phyloP scores from a whole-genome alignment of 116 monocot species.

The Dioscorea cayenensis region DNA sequence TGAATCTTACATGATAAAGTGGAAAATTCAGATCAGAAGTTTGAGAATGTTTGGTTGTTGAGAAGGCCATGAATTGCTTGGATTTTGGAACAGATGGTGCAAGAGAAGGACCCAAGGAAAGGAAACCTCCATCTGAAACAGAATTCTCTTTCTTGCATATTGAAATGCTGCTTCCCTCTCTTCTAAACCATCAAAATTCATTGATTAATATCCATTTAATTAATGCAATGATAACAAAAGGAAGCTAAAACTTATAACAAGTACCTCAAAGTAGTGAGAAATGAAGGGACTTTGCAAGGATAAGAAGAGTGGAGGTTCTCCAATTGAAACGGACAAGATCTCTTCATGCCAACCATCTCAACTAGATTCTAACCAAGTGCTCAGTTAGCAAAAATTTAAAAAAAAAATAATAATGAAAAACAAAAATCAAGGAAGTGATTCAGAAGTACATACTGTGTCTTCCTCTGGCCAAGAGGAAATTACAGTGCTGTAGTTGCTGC shows the following conservation, averaged over 20 bases:
- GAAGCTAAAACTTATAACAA: background rate
- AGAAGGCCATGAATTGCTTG: constrained; percentile 1
- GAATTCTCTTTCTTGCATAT: background rate
- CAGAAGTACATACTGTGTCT: constrained; percentile 20
- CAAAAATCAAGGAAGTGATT: no score
- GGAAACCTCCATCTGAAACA: background rate
- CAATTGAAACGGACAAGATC: constrained; percentile 20
- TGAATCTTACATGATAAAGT: background rate
- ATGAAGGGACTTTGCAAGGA: constrained; percentile 3
- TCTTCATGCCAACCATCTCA: constrained; percentile 26
- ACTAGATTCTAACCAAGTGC: constrained; percentile 14
- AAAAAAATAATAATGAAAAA: background rate
- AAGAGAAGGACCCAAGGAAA: background rate
- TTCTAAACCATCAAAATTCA: background rate
- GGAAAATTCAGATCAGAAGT: background rate
- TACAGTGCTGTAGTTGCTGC: constrained; percentile 6
- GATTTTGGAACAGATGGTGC: background rate
- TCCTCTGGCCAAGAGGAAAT: constrained; percentile 25
- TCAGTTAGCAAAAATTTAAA: background rate
- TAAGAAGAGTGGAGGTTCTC: background rate
- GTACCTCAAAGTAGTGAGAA: background rate
- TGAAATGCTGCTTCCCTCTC: constrained; percentile 1
- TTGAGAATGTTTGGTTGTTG: background rate
- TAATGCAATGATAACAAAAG: background rate
- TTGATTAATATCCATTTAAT: background rate